Conservation (phyloP, 176 grass and related monocot genomes). For the Microstegium vimineum region DNA sequence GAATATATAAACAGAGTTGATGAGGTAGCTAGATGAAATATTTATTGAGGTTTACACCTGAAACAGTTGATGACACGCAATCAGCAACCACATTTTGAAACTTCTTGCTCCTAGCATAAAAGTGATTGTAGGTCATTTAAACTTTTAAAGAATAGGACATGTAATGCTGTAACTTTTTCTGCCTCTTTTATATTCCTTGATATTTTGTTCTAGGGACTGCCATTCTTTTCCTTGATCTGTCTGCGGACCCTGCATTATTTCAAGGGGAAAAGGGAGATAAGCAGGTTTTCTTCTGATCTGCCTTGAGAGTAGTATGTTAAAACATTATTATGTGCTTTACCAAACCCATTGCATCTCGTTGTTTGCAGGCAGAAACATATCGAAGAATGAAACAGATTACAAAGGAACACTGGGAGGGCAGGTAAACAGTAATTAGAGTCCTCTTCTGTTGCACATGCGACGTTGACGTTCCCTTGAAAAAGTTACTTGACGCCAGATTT, state of each 20-base stretch:
- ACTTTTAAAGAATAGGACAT: slow-evolving; percentile 5
- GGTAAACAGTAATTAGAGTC: slow-evolving; percentile 39
- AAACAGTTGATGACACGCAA: not conserved
- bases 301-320: slow-evolving; percentile 16
- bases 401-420: slow-evolving; percentile 69
- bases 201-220: slow-evolving; percentile 54
- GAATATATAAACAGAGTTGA: not conserved
- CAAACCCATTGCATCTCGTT: slow-evolving; percentile 22
- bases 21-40: slow-evolving; percentile 11
- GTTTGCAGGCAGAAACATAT: slow-evolving; percentile 73
- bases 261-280: slow-evolving; percentile 79
- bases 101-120: not conserved
- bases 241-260: slow-evolving; percentile 76
- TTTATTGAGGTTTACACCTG: slow-evolving; percentile 7
- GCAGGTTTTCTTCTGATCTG: slow-evolving; percentile 55
- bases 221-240: slow-evolving; percentile 79
- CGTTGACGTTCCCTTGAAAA: slow-evolving; percentile 1
- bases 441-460: not conserved
- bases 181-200: not conserved
- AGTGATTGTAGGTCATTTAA: not conserved
- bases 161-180: not conserved
- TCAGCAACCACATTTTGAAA: not conserved
- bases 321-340: slow-evolving; percentile 25
- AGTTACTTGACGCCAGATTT: not conserved
- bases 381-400: slow-evolving; percentile 89